Conservation (phyloP, 768 basidiomycete species). For the Tubosaeta brunneosetosa region DNA sequence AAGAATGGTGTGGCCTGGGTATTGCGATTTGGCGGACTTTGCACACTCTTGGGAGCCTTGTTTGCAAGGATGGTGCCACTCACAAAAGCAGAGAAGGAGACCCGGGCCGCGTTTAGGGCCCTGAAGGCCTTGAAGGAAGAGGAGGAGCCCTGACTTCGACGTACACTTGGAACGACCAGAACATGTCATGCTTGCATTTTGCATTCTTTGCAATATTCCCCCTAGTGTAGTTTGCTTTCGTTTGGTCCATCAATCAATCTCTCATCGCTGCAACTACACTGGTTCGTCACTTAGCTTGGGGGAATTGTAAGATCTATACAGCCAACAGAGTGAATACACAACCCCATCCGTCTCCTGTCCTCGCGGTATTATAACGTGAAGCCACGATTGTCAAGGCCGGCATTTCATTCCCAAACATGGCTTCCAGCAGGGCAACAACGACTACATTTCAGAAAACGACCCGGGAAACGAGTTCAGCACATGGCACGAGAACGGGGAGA, state of each 20-base stretch:
- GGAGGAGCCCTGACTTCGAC: conserved; percentile 37
- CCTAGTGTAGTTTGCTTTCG: conserved; percentile 1
- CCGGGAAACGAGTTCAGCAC: background rate
- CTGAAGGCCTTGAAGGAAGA: conserved; percentile 73
- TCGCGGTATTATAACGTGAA: conserved; percentile 17
- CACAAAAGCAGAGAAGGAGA: conserved; percentile 88
- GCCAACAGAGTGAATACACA: conserved; percentile 28
- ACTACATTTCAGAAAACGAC: conserved; percentile 5
- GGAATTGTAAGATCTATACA: conserved; percentile 9
- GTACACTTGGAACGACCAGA: background rate
- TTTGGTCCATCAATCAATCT: background rate
- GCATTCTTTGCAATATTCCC: conserved; percentile 3
- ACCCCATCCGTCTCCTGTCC: conserved; percentile 22
- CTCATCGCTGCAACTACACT: background rate
- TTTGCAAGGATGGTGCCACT: conserved; percentile 80
- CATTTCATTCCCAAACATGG: conserved; percentile 20
- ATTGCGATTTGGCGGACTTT: conserved; percentile 85
- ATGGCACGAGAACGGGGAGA: background rate
- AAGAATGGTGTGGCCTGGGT: conserved; percentile 95
- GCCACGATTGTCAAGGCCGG: conserved; percentile 28
- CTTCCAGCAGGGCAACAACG: conserved; percentile 14
- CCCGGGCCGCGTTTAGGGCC: conserved; percentile 73
- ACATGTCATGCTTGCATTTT: conserved; percentile 15
- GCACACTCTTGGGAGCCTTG: conserved; percentile 73
- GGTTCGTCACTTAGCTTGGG: background rate